Evolutionary conservation across 2,329 filamentous ascomycete species (phyloP).

Genomic region (Domatiomyces catenatus): DNA sequence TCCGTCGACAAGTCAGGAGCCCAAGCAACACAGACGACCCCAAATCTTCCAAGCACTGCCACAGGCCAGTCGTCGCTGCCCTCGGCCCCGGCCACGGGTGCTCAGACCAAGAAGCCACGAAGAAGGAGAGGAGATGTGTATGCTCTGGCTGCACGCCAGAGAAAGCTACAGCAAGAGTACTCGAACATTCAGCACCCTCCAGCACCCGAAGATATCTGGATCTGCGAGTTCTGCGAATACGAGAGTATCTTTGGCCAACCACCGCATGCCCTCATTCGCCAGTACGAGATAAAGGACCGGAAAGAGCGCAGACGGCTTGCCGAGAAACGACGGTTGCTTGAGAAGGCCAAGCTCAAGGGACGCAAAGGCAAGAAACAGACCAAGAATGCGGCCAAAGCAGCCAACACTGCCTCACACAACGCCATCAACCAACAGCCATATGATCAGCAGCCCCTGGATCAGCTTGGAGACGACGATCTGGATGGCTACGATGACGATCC

Average conservation of each 20-base stretch:
- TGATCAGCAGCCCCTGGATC: slow-evolving; percentile 27
- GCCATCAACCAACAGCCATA: slow-evolving; percentile 26
- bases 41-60: slow-evolving; percentile 26
- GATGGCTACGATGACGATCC: slow-evolving; percentile 38
- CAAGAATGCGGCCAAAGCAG: slow-evolving; percentile 46
- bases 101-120: slow-evolving; percentile 47
- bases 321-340: slow-evolving; percentile 69
- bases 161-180: slow-evolving; percentile 61
- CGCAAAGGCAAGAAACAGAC: slow-evolving; percentile 72
- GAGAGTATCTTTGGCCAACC: slow-evolving; percentile 85
- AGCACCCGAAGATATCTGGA: slow-evolving; percentile 62
- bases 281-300: slow-evolving; percentile 90
- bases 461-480: slow-evolving; percentile 34
- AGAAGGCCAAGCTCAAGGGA: slow-evolving; percentile 88
- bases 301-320: slow-evolving; percentile 67
- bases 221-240: slow-evolving; percentile 97
- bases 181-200: slow-evolving; percentile 63
- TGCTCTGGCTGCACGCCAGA: slow-evolving; percentile 56
- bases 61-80: slow-evolving; percentile 10
- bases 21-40: slow-evolving; percentile 42
- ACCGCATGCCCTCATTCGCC: slow-evolving; percentile 67
- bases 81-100: slow-evolving; percentile 26
- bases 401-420: slow-evolving; percentile 21
- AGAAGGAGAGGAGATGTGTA: slow-evolving; percentile 57
- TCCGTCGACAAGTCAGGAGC: slow-evolving; percentile 29